phyloP scores from a whole-genome alignment of 2,329 filamentous ascomycete genomes.

The Aspergillus alliaceus region DNA sequence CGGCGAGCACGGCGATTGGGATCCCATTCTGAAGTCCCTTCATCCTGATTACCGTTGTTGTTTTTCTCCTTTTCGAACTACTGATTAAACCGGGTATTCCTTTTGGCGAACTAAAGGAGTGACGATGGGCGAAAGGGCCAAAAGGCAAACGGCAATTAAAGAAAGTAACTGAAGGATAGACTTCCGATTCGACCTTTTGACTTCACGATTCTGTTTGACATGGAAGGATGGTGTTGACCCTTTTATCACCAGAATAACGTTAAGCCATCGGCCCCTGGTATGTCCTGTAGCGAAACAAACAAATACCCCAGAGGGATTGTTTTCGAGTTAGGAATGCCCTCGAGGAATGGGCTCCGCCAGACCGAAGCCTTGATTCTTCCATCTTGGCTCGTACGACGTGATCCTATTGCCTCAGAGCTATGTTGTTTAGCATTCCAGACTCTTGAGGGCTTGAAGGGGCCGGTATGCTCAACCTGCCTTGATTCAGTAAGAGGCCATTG shows the following conservation, averaged over 20 bases:
- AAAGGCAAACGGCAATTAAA: slow-evolving; percentile 7
- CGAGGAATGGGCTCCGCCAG: slow-evolving; percentile 13
- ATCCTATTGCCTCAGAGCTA: background rate
- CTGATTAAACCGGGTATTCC: background rate
- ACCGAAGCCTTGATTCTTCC: background rate
- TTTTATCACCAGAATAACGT: slow-evolving; percentile 15
- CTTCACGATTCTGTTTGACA: background rate
- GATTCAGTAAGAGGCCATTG: background rate
- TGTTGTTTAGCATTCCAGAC: background rate
- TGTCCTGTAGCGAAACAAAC: slow-evolving; percentile 14
- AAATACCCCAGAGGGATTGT: slow-evolving; percentile 3
- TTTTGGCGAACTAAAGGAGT: slow-evolving; percentile 6
- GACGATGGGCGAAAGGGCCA: slow-evolving; percentile 10
- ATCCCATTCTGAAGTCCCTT: slow-evolving; percentile 38
- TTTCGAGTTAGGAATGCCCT: slow-evolving; percentile 13
- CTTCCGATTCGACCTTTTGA: background rate
- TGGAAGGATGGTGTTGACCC: slow-evolving; percentile 3
- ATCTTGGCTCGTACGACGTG: background rate
- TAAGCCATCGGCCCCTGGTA: background rate
- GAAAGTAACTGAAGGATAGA: slow-evolving; percentile 3
- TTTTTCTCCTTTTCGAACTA: background rate
- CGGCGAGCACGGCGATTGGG: slow-evolving; percentile 36
- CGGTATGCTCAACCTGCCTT: background rate
- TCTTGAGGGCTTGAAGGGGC: background rate
- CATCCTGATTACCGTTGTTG: slow-evolving; percentile 24